Evolutionary conservation across 139 green algal genomes (phyloP), one percentile per base, ranked within the genome.

Genomic region (Coelastrella sp.): DNA sequence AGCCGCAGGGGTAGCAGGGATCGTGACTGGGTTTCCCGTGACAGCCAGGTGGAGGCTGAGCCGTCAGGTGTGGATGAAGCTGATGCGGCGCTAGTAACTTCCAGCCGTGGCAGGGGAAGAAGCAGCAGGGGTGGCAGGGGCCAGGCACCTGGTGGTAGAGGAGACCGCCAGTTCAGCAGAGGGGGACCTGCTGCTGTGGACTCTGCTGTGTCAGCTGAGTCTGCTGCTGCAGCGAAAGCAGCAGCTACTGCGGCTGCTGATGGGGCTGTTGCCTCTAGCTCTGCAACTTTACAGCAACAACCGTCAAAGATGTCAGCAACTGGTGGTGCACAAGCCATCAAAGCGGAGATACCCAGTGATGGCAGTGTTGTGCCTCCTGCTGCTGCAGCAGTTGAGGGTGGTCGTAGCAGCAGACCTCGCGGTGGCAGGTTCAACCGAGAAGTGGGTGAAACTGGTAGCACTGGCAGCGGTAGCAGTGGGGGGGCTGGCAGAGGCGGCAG

Each of bases 401-500:
- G 72, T 50, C 43, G 45, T 40, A 27, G 17, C 3, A 43, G 32
- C 48, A 50, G 45, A 19, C 21, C 45, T 30, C 38, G 40, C 5
- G 32, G 72, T 23, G 59, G 72, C 45, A 45, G 72, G 45, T 35
- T 25, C n/a, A 66, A 48, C 72, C 64, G 48, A 40, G 72, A 80
- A 7, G 48, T 45, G 6, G 30, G 30, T 11, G 72, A 80, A 48
- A 80, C 72, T 17, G 72, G 25, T 48, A 80, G 72, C 30, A 80
- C 75, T 27, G 53, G 75, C 75, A 82, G 75, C n/a, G 7, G 75
- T n/a, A 50, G 75, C 35, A 57, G 53, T 45, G 62, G 51, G n/a
- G 38, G 72, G 3, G 69, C 23, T 25, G 17, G 45, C n/a, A 43
- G 43, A 41, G 32, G 27, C 27, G 75, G 51, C 35, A 51, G 69